Percentiles rank a stretch among this genome's conserved stretches.
Conservation (phyloP, 2,329 filamentous ascomycete genomes). For the Ceratocystis huliohia region DNA sequence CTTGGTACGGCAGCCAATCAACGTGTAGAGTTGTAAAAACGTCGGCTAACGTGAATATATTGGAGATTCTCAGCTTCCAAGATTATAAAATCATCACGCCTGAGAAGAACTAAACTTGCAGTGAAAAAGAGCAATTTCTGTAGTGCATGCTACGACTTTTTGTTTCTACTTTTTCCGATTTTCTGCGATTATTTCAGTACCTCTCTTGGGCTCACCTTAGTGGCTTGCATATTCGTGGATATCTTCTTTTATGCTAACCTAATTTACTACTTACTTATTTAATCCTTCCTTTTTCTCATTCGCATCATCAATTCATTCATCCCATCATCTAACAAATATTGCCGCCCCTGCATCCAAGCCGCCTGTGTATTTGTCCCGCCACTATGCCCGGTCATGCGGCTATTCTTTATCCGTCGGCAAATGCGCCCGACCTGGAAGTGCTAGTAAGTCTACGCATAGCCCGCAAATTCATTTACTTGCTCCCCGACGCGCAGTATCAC, state of each 20-base stretch:
- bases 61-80: not conserved
- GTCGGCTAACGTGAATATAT: not conserved
- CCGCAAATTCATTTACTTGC: too few relatives aligned
- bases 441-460: conserved; percentile 13
- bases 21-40: not conserved
- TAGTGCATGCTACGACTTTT: not conserved
- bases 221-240: not conserved
- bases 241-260: not conserved
- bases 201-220: too few relatives aligned
- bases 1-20: not conserved
- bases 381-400: conserved; percentile 17
- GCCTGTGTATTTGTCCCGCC: not conserved
- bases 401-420: conserved; percentile 14
- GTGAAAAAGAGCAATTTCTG: not conserved
- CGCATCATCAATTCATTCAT: not conserved
- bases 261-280: conserved; percentile 1
- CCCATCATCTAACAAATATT: conserved; percentile 9
- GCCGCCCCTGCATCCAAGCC: not conserved
- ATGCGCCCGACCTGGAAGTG: conserved; percentile 15
- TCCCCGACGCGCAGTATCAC: not conserved
- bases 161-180: not conserved
- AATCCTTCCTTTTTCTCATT: not conserved
- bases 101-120: not conserved
- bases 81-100: not conserved
- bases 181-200: not conserved